Conservation (phyloP, 2,329 filamentous ascomycete species). For the Emericellopsis cladophorae region DNA sequence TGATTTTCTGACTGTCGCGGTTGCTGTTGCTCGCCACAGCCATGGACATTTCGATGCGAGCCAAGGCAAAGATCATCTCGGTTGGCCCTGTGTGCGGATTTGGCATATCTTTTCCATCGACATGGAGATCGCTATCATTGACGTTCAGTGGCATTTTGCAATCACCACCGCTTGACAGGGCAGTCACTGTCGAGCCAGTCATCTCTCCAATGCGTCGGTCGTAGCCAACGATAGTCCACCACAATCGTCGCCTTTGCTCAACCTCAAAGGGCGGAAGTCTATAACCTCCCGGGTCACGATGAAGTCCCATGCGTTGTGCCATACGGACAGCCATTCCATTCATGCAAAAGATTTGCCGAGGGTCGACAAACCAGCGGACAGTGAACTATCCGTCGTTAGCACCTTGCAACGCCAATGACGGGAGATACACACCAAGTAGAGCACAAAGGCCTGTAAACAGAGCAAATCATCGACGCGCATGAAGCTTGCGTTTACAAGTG, state of each 20-base stretch:
- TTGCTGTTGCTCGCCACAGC: conserved; percentile 34
- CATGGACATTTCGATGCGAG: conserved; percentile 43
- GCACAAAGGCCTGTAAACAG: conserved; percentile 52
- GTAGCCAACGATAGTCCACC: conserved; percentile 60
- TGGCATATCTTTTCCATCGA: conserved; percentile 42
- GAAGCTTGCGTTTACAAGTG: conserved; percentile 53
- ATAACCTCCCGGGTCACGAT: conserved; percentile 45
- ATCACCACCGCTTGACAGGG: conserved; percentile 38
- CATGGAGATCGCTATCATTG: conserved; percentile 46
- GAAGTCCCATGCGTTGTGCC: conserved; percentile 56
- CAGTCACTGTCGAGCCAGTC: conserved; percentile 43
- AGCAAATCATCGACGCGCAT: conserved; percentile 53
- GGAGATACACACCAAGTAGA: conserved; percentile 47
- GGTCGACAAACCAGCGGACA: conserved; percentile 46
- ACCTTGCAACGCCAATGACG: not conserved
- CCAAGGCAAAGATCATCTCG: conserved; percentile 47
- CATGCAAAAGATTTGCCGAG: conserved; percentile 32
- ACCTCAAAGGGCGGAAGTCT: conserved; percentile 45
- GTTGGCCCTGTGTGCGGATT: conserved; percentile 36
- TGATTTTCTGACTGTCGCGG: conserved; percentile 19
- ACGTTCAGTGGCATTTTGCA: conserved; percentile 47
- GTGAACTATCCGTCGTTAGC: conserved; percentile 15
- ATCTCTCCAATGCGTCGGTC: conserved; percentile 59
- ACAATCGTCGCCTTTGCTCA: conserved; percentile 58
- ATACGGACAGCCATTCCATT: conserved; percentile 55